A percentile compares a stretch with the other conserved stretches of the same genome.
These are phyloP conservation scores for Ceratobasidium theobromae DNA, from an alignment of 1,284 basidiomycete species.

Conservation along the genomic window DNA sequence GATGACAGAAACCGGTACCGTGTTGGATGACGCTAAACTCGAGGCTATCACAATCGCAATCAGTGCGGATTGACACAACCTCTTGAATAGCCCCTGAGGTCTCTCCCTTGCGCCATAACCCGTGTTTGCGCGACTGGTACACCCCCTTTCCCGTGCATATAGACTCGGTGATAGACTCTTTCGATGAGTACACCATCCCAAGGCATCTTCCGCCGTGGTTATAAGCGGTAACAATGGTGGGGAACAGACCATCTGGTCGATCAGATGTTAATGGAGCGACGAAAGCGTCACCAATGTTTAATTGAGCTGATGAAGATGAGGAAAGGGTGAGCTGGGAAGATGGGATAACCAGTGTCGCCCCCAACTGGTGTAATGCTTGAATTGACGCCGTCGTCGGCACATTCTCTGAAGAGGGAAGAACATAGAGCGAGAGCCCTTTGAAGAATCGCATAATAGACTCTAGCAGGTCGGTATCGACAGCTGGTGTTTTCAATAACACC, in stretches of 20 bases:
- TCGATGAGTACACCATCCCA: conserved; percentile 97
- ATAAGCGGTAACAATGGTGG: conserved; percentile 83
- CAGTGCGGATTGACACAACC: conserved; percentile 77
- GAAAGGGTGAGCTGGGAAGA: conserved; percentile 68
- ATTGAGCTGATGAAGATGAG: conserved; percentile 55
- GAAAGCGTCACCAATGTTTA: conserved; percentile 85
- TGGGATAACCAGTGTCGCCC: conserved; percentile 71
- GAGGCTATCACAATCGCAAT: conserved; percentile 93
- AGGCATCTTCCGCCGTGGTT: conserved; percentile 75
- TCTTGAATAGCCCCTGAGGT: conserved; percentile 94
- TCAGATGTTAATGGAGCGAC: conserved; percentile 82
- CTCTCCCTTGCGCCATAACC: conserved; percentile 96
- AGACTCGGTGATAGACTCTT: conserved; percentile 81
- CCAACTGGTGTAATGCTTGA: conserved; percentile 56
- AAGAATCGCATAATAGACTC: conserved; percentile 75
- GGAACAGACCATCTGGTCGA: conserved; percentile 88
- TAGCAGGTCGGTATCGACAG: conserved; percentile 67
- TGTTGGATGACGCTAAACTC: conserved; percentile 92
- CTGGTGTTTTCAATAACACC: conserved; percentile 70
- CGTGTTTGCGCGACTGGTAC: conserved; percentile 96
- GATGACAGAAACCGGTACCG: conserved; percentile 92
- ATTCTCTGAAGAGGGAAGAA: conserved; percentile 51
- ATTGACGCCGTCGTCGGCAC: conserved; percentile 38
- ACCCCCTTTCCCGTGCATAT: conserved; percentile 89
- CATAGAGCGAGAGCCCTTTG: conserved; percentile 54